These are phyloP conservation scores for Sugiyamaella marilandica DNA, from an alignment of 805 yeast species.

Conservation along the genomic window DNA sequence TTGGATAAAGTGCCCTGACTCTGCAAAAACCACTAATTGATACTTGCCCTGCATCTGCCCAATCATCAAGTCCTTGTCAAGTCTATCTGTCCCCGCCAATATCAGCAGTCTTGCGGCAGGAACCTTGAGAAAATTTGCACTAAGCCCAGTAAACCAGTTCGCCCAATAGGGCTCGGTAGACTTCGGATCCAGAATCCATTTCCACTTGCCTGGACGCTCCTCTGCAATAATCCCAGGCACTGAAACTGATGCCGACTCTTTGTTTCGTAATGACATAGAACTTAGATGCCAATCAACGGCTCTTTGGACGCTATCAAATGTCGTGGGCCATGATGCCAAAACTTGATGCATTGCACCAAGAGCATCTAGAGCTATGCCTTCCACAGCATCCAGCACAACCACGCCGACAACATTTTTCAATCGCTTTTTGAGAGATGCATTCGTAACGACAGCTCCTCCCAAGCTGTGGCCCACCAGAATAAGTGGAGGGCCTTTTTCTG, in stretches of 20 bases:
- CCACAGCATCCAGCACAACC: constrained; percentile 84
- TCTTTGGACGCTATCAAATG: constrained; percentile 46
- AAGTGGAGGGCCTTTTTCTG: constrained; percentile 28
- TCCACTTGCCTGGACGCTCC: constrained; percentile 28
- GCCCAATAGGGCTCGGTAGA: constrained; percentile 69
- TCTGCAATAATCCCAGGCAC: constrained; percentile 61
- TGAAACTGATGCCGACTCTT: constrained; percentile 64
- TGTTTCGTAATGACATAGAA: constrained; percentile 49
- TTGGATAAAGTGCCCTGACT: constrained; percentile 90
- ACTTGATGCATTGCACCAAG: constrained; percentile 63
- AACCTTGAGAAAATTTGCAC: constrained; percentile 45
- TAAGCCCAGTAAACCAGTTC: constrained; percentile 71
- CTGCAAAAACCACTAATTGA: constrained; percentile 77
- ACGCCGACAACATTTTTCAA: constrained; percentile 53
- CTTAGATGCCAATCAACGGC: constrained; percentile 84
- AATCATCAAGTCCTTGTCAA: constrained; percentile 79
- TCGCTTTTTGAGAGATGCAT: constrained; percentile 34
- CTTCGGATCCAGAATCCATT: constrained; percentile 64
- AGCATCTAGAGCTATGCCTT: constrained; percentile 79
- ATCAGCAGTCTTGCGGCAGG: constrained; percentile 66
- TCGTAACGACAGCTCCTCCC: constrained; percentile 82
- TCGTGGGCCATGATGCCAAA: constrained; percentile 57
- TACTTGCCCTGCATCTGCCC: constrained; percentile 98
- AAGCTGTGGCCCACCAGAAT: constrained; percentile 83
- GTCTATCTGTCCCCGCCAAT: constrained; percentile 81